phyloP scores from a whole-genome alignment of 495 filamentous ascomycete species.

The Lichenothelia convexa region DNA sequence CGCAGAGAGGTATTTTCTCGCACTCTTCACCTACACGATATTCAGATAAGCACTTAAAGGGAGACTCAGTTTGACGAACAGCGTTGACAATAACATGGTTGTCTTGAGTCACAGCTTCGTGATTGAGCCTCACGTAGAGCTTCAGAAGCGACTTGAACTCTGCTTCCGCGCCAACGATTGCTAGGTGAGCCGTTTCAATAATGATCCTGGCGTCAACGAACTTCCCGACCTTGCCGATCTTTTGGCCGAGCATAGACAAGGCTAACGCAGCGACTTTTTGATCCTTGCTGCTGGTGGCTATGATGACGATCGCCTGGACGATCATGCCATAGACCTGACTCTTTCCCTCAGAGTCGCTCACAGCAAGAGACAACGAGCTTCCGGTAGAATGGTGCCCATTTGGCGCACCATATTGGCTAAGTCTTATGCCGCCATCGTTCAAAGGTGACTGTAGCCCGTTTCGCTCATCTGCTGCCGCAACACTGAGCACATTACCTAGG shows the following conservation, averaged over 20 bases:
- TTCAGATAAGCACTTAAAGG: neutral
- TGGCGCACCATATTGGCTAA: constrained; percentile 13
- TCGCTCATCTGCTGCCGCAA: constrained; percentile 31
- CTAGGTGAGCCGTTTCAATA: constrained; percentile 59
- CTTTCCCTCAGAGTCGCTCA: constrained; percentile 55
- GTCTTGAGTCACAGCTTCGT: constrained; percentile 49
- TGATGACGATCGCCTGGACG: constrained; percentile 73
- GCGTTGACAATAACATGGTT: constrained; percentile 39
- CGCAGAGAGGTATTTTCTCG: constrained; percentile 58
- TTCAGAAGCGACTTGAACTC: constrained; percentile 78
- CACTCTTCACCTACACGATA: constrained; percentile 42
- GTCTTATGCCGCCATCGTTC: constrained; percentile 1
- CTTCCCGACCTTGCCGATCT: constrained; percentile 64
- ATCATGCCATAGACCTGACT: constrained; percentile 55
- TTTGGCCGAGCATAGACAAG: constrained; percentile 90
- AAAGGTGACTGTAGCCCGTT: constrained; percentile 5
- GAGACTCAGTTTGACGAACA: constrained; percentile 31
- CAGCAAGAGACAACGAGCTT: constrained; percentile 60
- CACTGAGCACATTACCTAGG: constrained; percentile 76
- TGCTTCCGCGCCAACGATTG: constrained; percentile 47
- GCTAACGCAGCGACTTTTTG: constrained; percentile 85
- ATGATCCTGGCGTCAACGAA: constrained; percentile 69
- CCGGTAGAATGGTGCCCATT: constrained; percentile 42
- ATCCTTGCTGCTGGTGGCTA: constrained; percentile 64
- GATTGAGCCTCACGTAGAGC: constrained; percentile 53